These are phyloP conservation scores for Fusarium fujikuroi DNA, from an alignment of 2,329 filamentous ascomycete species.

Conservation along the genomic window DNA sequence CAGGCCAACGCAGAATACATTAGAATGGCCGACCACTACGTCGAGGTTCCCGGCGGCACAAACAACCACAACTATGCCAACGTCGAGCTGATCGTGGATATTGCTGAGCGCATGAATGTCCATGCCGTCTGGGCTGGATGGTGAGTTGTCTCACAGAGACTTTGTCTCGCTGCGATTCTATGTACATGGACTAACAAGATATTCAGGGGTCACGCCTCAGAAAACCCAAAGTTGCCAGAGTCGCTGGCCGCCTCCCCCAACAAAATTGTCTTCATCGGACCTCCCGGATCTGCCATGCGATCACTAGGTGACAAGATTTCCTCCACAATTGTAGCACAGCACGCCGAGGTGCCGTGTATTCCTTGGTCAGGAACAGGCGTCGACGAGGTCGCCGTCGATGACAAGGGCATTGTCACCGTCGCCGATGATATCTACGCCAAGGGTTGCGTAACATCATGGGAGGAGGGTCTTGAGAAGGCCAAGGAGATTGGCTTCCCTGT, in stretches of 20 bases:
- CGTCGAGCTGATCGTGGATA: conserved; percentile 97
- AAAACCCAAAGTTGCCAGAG: conserved; percentile 97
- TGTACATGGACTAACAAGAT: conserved; percentile 16
- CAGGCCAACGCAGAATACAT: conserved; percentile 99
- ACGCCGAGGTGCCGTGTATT: conserved; percentile 95
- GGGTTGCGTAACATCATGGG: conserved; percentile 88
- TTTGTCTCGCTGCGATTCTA: conserved; percentile 1
- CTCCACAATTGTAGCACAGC: conserved; percentile 98
- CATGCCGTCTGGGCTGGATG: conserved; percentile 99
- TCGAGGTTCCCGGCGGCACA: conserved; percentile 97
- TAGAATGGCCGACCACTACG: conserved; percentile 99
- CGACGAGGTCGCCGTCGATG: conserved; percentile 80
- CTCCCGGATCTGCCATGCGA: conserved; percentile 97
- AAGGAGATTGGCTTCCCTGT: conserved; percentile 95
- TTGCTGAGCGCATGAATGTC: conserved; percentile 97
- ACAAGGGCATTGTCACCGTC: conserved; percentile 90
- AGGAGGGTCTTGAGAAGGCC: conserved; percentile 89
- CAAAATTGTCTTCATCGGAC: conserved; percentile 99
- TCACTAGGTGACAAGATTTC: conserved; percentile 99
- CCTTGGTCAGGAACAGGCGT: conserved; percentile 99
- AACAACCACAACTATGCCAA: conserved; percentile 99
- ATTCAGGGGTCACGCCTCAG: conserved; percentile 93
- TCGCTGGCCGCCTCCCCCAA: conserved; percentile 95
- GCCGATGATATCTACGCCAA: conserved; percentile 85
- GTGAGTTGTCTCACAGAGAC: conserved; percentile 61